These are phyloP conservation scores for Reutealis trisperma DNA, from an alignment of 345 rosid species.

Conservation along the genomic window DNA sequence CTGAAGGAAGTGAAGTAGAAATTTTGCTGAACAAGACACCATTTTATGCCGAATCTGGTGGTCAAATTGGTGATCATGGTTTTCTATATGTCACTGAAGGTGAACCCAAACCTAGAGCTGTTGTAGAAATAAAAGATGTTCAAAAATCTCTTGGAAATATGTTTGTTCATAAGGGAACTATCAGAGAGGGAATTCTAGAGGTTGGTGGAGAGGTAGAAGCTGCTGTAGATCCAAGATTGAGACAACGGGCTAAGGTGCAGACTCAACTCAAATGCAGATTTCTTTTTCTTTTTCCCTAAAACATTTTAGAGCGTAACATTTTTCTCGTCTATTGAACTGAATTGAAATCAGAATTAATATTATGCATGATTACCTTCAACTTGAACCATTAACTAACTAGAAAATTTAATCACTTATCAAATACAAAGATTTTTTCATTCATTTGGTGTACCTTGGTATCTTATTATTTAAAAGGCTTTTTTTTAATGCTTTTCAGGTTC, in stretches of 20 bases:
- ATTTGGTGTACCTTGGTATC: background rate
- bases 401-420: background rate
- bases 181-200: constrained; percentile 72
- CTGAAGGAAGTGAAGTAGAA: constrained; percentile 87
- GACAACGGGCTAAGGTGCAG: constrained; percentile 82
- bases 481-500: constrained; percentile 55
- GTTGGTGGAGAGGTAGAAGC: constrained; percentile 95
- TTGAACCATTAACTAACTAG: background rate
- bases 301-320: background rate
- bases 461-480: background rate
- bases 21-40: constrained; percentile 84
- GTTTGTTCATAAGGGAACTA: constrained; percentile 84
- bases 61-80: constrained; percentile 90
- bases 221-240: constrained; percentile 64
- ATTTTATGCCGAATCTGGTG: constrained; percentile 96
- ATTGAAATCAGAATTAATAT: background rate
- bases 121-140: constrained; percentile 87
- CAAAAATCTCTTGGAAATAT: constrained; percentile 65
- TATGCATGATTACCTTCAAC: background rate
- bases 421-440: background rate
- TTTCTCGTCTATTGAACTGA: background rate
- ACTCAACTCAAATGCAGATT: constrained; percentile 15
- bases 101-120: constrained; percentile 49
- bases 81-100: constrained; percentile 54
- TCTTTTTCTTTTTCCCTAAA: constrained; percentile 7